Evolutionary conservation across 306 rosid species (phyloP).

Genomic region (Citrullus mucosospermus): DNA sequence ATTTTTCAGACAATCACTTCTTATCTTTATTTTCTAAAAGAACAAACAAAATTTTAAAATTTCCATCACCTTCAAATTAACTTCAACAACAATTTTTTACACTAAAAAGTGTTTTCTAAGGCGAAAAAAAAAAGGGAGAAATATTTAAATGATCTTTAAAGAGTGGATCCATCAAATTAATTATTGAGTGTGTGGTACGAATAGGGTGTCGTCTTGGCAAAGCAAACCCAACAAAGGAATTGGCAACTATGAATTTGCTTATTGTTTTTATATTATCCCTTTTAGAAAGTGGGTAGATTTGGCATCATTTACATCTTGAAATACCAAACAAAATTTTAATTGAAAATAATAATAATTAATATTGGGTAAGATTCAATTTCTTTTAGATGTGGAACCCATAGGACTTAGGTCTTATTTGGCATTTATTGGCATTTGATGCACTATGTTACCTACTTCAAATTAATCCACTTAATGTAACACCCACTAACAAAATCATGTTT

Average conservation of each 20-base stretch:
- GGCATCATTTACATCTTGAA: not conserved
- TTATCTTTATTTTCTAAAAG: not conserved
- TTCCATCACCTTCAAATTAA: not conserved
- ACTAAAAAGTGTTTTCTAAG: too few species aligned
- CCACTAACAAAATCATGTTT: not conserved
- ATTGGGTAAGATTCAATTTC: not conserved
- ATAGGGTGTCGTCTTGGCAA: not conserved
- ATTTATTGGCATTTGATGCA: not conserved
- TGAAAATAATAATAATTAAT: not conserved
- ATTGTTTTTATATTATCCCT: not conserved
- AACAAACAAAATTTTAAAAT: not conserved
- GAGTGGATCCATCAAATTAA: not conserved
- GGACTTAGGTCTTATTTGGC: not conserved
- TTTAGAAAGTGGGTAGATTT: constrained; percentile 1
- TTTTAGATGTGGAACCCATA: not conserved
- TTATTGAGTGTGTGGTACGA: not conserved
- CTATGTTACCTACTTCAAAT: not conserved
- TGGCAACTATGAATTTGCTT: not conserved
- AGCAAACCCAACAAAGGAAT: not conserved
- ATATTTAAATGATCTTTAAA: not conserved
- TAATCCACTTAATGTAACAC: not conserved
- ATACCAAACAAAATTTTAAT: not conserved
- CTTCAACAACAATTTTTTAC: not conserved
- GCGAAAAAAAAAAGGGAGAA: not conserved
- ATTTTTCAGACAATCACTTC: not conserved